Evolutionary conservation across 2,329 filamentous ascomycete genomes (phyloP), one percentile per base, ranked within the genome.

Genomic region (Ceratocystis diversiconidia): DNA sequence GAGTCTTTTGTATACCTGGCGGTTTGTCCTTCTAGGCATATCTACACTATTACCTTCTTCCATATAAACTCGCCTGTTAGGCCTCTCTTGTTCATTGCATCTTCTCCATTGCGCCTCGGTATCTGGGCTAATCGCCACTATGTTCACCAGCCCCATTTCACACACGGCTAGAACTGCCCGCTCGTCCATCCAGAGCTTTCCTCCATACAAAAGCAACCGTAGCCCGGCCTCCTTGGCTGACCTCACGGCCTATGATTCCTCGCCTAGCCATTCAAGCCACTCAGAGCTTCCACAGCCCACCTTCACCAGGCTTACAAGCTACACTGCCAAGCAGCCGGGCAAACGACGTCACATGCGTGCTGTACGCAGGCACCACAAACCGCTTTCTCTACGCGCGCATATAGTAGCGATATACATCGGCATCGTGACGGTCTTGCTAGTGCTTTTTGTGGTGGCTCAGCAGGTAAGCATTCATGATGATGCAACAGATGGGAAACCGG

Each of bases 331-430:
- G 17, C 28, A 59, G 4, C 15, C 52, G 5, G 52, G 28, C 15
- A 32, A n/a, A 3, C 15, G 12, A 10, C 41, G 44, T 7, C 61
- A 62, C 61, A 62, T 62, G 61, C 61, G 61, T 5, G 10, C 43
- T 17, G 61, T 50, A 25, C 60, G 60, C 41, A 17, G 44, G 22
- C 22, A 62, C 7, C 60, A 66, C 28, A 66, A 63, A 25, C 65
- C 61, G 48, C 32, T 66, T 10, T 52, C 60, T 15, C 22, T 66
- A 5, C 46, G 65, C 3, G 50, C 44, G 5, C 48, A 19, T 6
- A 48, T 57, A 7, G 61, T 66, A 1, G 61, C 48, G 6, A 28
- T 28, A 5, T 66, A 57, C 25, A 32, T 59, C 3, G 65, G 41
- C 7, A 10, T 63, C 5, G 43, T 66, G 65, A 43, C 61, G 15